phyloP scores from a whole-genome alignment of 305 asterid genomes.

The Fraxinus nigra region DNA sequence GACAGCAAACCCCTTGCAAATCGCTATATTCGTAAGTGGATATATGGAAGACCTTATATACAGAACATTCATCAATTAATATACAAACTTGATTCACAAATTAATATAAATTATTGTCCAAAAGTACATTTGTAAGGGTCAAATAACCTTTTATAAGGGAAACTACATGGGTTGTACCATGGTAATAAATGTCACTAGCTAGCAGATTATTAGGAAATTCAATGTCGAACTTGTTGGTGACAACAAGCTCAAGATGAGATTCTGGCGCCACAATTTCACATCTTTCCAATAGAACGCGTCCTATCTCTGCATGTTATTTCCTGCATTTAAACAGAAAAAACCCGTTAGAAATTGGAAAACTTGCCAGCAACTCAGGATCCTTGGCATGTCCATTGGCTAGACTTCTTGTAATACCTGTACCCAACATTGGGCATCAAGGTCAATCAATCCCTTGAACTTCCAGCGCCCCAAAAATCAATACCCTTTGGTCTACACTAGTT shows the following conservation, averaged over 20 bases:
- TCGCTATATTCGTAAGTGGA: background rate
- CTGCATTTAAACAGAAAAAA: background rate
- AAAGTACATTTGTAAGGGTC: background rate
- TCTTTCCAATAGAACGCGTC: background rate
- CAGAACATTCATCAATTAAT: background rate
- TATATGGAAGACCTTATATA: background rate
- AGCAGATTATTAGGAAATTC: background rate
- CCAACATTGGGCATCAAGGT: conserved; percentile 69
- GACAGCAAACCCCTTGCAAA: background rate
- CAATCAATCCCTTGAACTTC: conserved; percentile 59
- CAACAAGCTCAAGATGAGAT: background rate
- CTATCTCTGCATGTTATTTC: background rate
- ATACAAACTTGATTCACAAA: background rate
- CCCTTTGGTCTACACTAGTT: conserved; percentile 73
- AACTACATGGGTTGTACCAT: background rate
- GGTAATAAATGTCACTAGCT: background rate
- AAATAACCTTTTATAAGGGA: background rate
- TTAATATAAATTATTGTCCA: background rate
- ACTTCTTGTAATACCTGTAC: conserved; percentile 56
- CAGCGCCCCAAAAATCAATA: conserved; percentile 45
- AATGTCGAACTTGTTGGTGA: background rate
- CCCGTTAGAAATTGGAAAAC: background rate
- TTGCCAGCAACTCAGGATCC: conserved; percentile 51
- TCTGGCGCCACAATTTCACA: background rate
- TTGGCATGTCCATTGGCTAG: conserved; percentile 37